Conservation (phyloP, 106 monocot genomes). For the Acorus calamus region DNA sequence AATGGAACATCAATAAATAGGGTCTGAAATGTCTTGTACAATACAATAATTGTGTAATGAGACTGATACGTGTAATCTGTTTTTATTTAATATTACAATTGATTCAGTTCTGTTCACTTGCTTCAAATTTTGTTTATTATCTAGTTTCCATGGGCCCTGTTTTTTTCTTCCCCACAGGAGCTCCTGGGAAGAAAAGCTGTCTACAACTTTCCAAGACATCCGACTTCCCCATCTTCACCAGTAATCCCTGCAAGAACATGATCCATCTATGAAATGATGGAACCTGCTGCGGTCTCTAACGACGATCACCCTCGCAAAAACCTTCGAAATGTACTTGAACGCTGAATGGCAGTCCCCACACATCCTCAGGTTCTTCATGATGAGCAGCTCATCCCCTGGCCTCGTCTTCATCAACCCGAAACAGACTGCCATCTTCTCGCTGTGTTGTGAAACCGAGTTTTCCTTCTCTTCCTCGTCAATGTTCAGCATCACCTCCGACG, state of each 20-base stretch:
- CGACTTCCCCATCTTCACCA: slow-evolving; percentile 2
- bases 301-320: slow-evolving; percentile 17
- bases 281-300: slow-evolving; percentile 29
- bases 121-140: too few relatives aligned
- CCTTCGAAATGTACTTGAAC: slow-evolving; percentile 15
- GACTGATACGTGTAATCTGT: too few relatives aligned
- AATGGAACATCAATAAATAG: too few relatives aligned
- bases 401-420: slow-evolving; percentile 12
- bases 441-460: slow-evolving; percentile 10
- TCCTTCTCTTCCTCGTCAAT: slow-evolving; percentile 21
- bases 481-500: slow-evolving; percentile 11
- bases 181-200: too few relatives aligned
- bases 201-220: too few relatives aligned
- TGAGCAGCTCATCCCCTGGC: slow-evolving; percentile 2
- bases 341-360: slow-evolving; percentile 26
- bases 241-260: slow-evolving; percentile 24
- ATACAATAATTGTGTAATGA: too few relatives aligned
- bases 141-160: too few relatives aligned
- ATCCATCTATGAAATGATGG: slow-evolving; percentile 24
- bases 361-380: slow-evolving; percentile 26
- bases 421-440: slow-evolving; percentile 24
- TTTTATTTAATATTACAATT: too few relatives aligned
- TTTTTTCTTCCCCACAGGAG: too few relatives aligned
- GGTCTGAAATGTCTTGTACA: too few relatives aligned
- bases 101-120: too few relatives aligned